phyloP scores from a whole-genome alignment of 2,329 filamentous ascomycete species.

The Aspergillus udagawae region DNA sequence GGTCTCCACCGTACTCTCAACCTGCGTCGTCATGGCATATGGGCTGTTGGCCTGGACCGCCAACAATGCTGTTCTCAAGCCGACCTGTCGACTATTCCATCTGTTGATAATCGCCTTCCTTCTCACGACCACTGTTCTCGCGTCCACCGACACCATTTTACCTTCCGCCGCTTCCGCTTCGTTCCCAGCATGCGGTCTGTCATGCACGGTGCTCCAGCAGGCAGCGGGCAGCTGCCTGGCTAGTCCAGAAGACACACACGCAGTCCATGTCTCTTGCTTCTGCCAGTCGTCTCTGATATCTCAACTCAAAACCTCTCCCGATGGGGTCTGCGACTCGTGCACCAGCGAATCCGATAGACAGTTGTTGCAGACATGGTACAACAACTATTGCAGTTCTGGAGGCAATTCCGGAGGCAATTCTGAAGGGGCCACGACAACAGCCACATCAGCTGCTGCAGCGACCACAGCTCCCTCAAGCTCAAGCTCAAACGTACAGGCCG shows the following conservation, averaged over 20 bases:
- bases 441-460: constrained; percentile 18
- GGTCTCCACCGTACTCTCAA: constrained; percentile 12
- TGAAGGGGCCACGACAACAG: constrained; percentile 34
- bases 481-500: constrained; percentile 8
- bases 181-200: constrained; percentile 60
- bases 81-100: constrained; percentile 3
- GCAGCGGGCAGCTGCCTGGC: constrained; percentile 69
- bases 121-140: constrained; percentile 17
- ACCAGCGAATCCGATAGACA: constrained; percentile 48
- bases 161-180: constrained; percentile 37
- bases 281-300: constrained; percentile 61
- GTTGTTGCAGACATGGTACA: constrained; percentile 68
- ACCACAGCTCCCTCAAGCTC: constrained; percentile 10
- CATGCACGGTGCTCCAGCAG: constrained; percentile 60
- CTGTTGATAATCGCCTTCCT: constrained; percentile 4
- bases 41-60: constrained; percentile 9
- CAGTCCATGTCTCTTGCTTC: constrained; percentile 66
- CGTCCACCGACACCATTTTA: constrained; percentile 26
- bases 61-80: constrained; percentile 1
- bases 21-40: constrained; percentile 10
- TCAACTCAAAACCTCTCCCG: constrained; percentile 53
- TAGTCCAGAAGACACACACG: constrained; percentile 45
- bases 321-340: constrained; percentile 60
- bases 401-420: constrained; percentile 37
- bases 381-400: constrained; percentile 56